Conservation (phyloP, 352 stramenopile genomes). For the Globisporangium barbulae region DNA sequence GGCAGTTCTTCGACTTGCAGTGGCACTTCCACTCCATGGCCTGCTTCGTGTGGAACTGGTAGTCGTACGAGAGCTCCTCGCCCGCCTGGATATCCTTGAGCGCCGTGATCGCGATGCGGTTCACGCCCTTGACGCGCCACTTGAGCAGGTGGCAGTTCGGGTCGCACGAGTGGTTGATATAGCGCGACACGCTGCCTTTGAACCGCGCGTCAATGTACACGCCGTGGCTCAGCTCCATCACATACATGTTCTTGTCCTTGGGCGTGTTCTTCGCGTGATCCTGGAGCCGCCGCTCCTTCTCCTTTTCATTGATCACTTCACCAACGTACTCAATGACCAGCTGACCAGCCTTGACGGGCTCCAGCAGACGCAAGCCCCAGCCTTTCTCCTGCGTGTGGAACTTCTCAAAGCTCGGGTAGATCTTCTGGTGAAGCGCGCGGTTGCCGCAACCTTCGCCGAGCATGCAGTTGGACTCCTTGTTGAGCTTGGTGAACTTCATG, state of each 20-base stretch:
- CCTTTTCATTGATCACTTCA: constrained; percentile 93
- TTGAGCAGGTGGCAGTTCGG: constrained; percentile 95
- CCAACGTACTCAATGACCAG: constrained; percentile 95
- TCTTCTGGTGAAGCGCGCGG: constrained; percentile 80
- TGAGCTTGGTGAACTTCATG: constrained; percentile 70
- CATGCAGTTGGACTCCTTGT: constrained; percentile 87
- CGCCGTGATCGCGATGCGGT: constrained; percentile 92
- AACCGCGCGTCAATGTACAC: constrained; percentile 95
- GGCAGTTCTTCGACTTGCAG: constrained; percentile 76
- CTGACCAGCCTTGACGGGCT: constrained; percentile 77
- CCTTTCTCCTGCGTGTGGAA: constrained; percentile 88
- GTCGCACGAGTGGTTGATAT: constrained; percentile 97
- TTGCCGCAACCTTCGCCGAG: constrained; percentile 91
- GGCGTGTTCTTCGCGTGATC: constrained; percentile 84
- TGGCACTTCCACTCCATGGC: constrained; percentile 87
- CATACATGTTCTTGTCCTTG: constrained; percentile 96
- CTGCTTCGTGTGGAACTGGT: constrained; percentile 91
- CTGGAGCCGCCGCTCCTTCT: constrained; percentile 86
- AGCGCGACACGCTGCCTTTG: constrained; percentile 92
- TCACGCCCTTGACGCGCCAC: constrained; percentile 92
- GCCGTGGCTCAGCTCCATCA: constrained; percentile 91
- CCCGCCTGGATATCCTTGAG: constrained; percentile 86
- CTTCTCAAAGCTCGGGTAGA: constrained; percentile 68
- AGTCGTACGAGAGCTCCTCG: constrained; percentile 94
- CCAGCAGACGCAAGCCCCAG: constrained; percentile 85